Evolutionary conservation across 495 filamentous ascomycete genomes (phyloP).

Genomic region (Chaetomium cochliodes): DNA sequence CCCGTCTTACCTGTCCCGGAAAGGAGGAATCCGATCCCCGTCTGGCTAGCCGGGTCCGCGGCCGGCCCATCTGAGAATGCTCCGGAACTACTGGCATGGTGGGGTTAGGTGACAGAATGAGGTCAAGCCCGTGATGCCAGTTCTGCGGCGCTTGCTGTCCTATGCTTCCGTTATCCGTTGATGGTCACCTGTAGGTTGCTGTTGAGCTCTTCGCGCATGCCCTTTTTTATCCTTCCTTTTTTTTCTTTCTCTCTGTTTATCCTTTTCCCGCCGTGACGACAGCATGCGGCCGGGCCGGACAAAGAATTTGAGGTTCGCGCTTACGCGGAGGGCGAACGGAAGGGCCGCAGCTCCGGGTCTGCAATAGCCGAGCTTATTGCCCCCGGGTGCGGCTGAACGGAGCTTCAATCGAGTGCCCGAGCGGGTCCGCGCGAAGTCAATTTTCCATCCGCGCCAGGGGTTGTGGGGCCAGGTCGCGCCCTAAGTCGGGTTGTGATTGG

Average conservation of each 20-base stretch:
- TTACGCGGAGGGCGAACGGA: background rate
- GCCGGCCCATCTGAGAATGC: background rate
- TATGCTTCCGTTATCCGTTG: no score
- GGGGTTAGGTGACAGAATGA: no score
- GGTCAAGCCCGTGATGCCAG: background rate
- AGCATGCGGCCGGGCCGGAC: background rate
- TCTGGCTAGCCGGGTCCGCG: background rate
- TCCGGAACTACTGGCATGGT: no score
- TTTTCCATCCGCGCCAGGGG: background rate
- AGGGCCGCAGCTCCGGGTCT: slow-evolving; percentile 14
- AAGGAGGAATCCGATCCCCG: background rate
- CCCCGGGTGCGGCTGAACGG: slow-evolving; percentile 14
- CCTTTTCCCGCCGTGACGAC: no score
- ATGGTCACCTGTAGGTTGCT: no score
- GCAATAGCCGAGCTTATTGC: slow-evolving; percentile 22
- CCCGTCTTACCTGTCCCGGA: background rate
- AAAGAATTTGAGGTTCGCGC: background rate
- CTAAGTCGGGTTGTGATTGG: slow-evolving; percentile 17
- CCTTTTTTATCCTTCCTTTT: background rate
- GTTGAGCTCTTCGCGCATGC: background rate
- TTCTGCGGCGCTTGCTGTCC: no score
- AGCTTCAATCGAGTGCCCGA: background rate
- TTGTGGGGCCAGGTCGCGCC: background rate
- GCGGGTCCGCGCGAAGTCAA: slow-evolving; percentile 1
- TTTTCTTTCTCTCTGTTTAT: background rate